Percentiles rank a stretch among this genome's conserved stretches.
Evolutionary conservation across 2,329 filamentous ascomycete species (phyloP).

Genomic region (Chrysosporium queenslandicum): DNA sequence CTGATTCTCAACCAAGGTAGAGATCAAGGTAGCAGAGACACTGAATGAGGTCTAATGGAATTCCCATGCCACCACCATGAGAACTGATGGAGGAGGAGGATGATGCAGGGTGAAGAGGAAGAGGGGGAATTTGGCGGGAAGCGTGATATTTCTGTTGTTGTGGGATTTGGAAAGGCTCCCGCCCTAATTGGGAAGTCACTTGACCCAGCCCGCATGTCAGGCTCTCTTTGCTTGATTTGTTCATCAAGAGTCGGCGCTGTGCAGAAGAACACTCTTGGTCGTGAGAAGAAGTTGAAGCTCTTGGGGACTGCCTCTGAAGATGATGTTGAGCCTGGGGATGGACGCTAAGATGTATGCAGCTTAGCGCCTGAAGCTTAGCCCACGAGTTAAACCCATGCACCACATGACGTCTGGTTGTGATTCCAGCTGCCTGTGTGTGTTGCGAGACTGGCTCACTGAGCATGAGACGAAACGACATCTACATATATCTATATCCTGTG

Average conservation of each 20-base stretch:
- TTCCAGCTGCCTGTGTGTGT: too few relatives aligned
- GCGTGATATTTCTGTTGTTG: not conserved
- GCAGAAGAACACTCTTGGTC: too few relatives aligned
- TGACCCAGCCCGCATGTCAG: not conserved
- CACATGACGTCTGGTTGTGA: too few relatives aligned
- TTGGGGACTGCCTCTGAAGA: too few relatives aligned
- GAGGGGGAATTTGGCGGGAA: not conserved
- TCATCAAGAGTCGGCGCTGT: not conserved
- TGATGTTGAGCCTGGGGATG: too few relatives aligned
- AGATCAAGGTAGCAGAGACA: not conserved
- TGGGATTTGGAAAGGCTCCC: not conserved
- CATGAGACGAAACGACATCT: too few relatives aligned
- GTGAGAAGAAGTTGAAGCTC: too few relatives aligned
- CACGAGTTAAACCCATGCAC: too few relatives aligned
- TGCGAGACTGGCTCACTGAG: too few relatives aligned
- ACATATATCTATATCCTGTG: too few relatives aligned
- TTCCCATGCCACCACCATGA: not conserved
- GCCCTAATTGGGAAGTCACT: slow-evolving; percentile 1
- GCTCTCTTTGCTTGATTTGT: not conserved
- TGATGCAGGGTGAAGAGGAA: not conserved
- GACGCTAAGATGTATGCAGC: not conserved
- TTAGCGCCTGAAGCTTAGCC: not conserved
- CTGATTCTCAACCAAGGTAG: not conserved
- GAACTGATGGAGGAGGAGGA: not conserved
- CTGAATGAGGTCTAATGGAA: not conserved